A percentile compares a stretch with the other conserved stretches of the same genome.
Evolutionary conservation across 352 stramenopile species (phyloP).

Genomic region (Thalassiosira hispida): DNA sequence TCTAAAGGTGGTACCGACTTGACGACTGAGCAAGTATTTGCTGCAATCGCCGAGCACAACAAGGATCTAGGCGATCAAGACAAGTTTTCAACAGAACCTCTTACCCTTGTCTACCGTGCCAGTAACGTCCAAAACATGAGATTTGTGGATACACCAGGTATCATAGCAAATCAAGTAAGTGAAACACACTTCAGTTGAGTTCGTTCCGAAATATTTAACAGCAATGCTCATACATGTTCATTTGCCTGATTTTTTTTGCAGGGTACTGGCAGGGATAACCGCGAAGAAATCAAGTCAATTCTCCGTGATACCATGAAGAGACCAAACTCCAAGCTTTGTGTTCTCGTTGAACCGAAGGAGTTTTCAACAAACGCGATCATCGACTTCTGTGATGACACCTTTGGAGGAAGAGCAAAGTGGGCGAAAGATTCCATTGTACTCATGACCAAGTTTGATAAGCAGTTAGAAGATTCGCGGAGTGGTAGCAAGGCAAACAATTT

Average conservation of each 20-base stretch:
- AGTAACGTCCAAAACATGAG: conserved; percentile 82
- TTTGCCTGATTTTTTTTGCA: conserved; percentile 33
- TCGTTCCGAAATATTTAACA: not conserved
- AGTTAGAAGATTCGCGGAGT: conserved; percentile 68
- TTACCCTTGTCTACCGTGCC: conserved; percentile 67
- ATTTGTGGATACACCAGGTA: conserved; percentile 78
- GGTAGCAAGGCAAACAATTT: conserved; percentile 79
- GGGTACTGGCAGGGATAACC: conserved; percentile 71
- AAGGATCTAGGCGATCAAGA: conserved; percentile 62
- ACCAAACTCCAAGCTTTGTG: conserved; percentile 76
- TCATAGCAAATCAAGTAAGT: conserved; percentile 58
- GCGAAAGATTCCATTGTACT: conserved; percentile 69
- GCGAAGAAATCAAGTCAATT: conserved; percentile 78
- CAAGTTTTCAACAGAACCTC: conserved; percentile 63
- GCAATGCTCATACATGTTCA: conserved; percentile 11
- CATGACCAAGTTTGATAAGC: conserved; percentile 84
- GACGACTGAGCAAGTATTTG: conserved; percentile 70
- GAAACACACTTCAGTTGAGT: not conserved
- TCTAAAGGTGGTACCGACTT: conserved; percentile 41
- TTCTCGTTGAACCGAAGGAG: conserved; percentile 79
- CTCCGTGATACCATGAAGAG: conserved; percentile 69
- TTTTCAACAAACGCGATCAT: conserved; percentile 79
- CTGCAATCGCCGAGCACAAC: conserved; percentile 72
- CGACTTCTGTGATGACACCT: conserved; percentile 75
- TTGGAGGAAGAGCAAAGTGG: conserved; percentile 66